Percentiles rank a stretch among this genome's conserved stretches.
phyloP scores from a whole-genome alignment of 2,329 filamentous ascomycete species.

The Colletotrichum horii region DNA sequence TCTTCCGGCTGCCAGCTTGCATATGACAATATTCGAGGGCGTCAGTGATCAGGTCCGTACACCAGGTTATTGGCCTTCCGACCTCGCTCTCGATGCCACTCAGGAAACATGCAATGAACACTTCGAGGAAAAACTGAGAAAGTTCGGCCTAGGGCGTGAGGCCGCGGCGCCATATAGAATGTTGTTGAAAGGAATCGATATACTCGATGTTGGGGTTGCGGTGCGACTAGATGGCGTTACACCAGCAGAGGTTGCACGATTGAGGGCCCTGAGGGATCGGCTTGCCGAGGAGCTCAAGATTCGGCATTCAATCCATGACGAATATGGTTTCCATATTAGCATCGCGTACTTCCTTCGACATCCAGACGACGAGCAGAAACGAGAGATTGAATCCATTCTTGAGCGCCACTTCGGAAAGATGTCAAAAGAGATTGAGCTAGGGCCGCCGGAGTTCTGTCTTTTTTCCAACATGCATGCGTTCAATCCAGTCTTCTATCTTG shows the following conservation, averaged over 20 bases:
- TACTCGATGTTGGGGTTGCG: not conserved
- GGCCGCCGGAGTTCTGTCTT: not conserved
- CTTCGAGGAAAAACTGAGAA: not conserved
- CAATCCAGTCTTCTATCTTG: not conserved
- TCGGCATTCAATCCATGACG: not conserved
- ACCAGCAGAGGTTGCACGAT: not conserved
- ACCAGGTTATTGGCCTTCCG: not conserved
- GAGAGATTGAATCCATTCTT: not conserved
- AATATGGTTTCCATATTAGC: not conserved
- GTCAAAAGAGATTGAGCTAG: not conserved
- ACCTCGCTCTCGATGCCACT: not conserved
- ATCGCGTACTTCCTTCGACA: not conserved
- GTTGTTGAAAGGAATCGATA: not conserved
- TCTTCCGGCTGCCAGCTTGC: not conserved
- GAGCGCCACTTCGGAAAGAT: not conserved
- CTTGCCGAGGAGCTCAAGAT: not conserved
- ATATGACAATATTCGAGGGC: not conserved
- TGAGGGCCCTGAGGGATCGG: not conserved
- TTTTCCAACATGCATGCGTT: not conserved
- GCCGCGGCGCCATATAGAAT: not conserved
- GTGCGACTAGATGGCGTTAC: not conserved
- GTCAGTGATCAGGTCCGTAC: not conserved
- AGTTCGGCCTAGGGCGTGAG: not conserved
- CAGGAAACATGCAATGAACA: not conserved
- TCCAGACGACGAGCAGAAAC: not conserved